Evolutionary conservation across 1,284 basidiomycete species (phyloP).

Genomic region (Malassezia equina): DNA sequence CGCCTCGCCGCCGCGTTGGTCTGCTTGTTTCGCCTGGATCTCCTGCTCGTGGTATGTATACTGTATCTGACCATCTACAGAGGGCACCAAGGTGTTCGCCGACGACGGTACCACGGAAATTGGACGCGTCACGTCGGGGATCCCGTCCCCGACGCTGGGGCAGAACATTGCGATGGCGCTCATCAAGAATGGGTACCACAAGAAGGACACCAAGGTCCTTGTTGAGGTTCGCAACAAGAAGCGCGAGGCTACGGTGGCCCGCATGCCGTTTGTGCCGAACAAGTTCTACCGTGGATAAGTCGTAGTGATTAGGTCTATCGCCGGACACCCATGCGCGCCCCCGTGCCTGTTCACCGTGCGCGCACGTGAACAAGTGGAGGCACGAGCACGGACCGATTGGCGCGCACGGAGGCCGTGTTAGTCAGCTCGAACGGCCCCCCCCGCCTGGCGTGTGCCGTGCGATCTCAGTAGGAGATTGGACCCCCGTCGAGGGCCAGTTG

Average conservation of each 20-base stretch:
- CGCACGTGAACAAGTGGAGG: slow-evolving; percentile 10
- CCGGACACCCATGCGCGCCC: neutral
- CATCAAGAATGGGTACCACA: slow-evolving; percentile 66
- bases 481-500: neutral
- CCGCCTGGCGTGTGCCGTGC: neutral
- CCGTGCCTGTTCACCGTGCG: neutral
- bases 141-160: slow-evolving; percentile 79
- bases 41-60: slow-evolving; percentile 58
- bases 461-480: neutral
- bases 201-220: slow-evolving; percentile 72
- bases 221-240: slow-evolving; percentile 69
- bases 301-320: no score
- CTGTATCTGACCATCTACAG: slow-evolving; percentile 37
- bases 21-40: slow-evolving; percentile 62
- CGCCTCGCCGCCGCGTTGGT: slow-evolving; percentile 69
- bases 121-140: slow-evolving; percentile 75
- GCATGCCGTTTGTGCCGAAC: slow-evolving; percentile 65
- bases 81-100: slow-evolving; percentile 69
- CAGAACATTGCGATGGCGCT: slow-evolving; percentile 97
- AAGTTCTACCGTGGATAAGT: slow-evolving; percentile 45
- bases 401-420: neutral
- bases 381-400: slow-evolving; percentile 8
- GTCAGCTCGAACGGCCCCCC: neutral
- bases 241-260: slow-evolving; percentile 60
- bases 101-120: slow-evolving; percentile 51